These are phyloP conservation scores for Ceratocystis destructans DNA, from an alignment of 2,329 filamentous ascomycete genomes.

Conservation along the genomic window DNA sequence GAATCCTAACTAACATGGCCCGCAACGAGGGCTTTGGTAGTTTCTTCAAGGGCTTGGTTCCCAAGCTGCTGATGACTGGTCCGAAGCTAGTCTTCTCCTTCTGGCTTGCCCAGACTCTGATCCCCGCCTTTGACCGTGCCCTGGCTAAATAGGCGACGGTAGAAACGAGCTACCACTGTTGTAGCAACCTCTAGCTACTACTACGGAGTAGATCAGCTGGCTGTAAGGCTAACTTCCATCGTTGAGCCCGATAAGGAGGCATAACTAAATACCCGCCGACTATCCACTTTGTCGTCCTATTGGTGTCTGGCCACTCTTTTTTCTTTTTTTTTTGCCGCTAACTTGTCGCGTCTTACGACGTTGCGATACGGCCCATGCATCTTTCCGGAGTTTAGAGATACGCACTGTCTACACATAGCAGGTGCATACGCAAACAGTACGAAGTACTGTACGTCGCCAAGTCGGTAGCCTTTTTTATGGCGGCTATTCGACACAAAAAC, in stretches of 20 bases:
- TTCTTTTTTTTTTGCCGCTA: neutral
- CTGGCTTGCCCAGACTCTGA: slow-evolving; percentile 97
- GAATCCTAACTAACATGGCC: slow-evolving; percentile 84
- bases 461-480: neutral
- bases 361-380: neutral
- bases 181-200: no score
- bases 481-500: neutral
- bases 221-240: no score
- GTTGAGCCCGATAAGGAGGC: no score
- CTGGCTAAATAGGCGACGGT: slow-evolving; percentile 27
- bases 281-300: no score
- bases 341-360: neutral
- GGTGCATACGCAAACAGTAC: neutral
- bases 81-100: slow-evolving; percentile 99
- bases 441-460: neutral
- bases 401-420: neutral
- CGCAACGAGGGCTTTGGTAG: slow-evolving; percentile 71
- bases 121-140: slow-evolving; percentile 65
- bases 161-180: neutral
- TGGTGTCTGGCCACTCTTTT: neutral
- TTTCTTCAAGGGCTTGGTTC: slow-evolving; percentile 96
- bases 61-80: slow-evolving; percentile 97
- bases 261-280: no score
- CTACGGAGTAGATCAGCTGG: no score
- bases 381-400: neutral